Evolutionary conservation across 2,329 filamentous ascomycete species (phyloP), one percentile per base, ranked within the genome.

Genomic region (Aspergillus puulaauensis): DNA sequence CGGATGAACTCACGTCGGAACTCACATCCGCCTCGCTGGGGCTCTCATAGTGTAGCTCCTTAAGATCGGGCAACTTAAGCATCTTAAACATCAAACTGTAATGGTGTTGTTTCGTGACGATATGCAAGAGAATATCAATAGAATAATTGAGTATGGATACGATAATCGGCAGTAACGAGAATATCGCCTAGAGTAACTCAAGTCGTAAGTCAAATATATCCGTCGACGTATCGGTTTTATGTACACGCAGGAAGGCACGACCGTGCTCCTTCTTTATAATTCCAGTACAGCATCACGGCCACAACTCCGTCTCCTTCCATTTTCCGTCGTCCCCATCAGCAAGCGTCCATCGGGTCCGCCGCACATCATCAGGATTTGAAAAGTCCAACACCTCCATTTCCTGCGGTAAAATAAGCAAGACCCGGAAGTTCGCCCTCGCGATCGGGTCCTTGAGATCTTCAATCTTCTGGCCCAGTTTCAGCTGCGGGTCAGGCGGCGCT

Each of bases 371-470:
- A 1, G 87, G 84, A 68, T 91, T 83, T 56, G 83, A 86, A 53
- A 96, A 74, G 70, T 95, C 89, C 15, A 90, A 79, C 66, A 83
- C 81, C 71, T 96, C 92, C 19, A 96, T 87, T 71, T 90, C 86
- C 8, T 90, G 84, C 0, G 96, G 87, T 49, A 87, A 86, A 71
- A 99, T 95, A 69, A 95, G 87, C 3, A 96, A 90, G 0, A 96
- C 90, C 53, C 93, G 81, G 70, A 96, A 96, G 72, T 96, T 90
- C 63, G 77, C 77, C 64, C 91, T 81, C 41, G 91, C 90, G 55
- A 88, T 65, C 6, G 68, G 62, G 66, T 98, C 91, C 45, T 90
- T 75, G 6, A 96, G 73, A 66, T 89, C 85, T 17, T 85, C 81
- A 15, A 95, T 86, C 73, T 86, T 86, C 71, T 89, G 86, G 11